Evolutionary conservation across 2,329 filamentous ascomycete species (phyloP).

Genomic region (Epichloe bromicola): DNA sequence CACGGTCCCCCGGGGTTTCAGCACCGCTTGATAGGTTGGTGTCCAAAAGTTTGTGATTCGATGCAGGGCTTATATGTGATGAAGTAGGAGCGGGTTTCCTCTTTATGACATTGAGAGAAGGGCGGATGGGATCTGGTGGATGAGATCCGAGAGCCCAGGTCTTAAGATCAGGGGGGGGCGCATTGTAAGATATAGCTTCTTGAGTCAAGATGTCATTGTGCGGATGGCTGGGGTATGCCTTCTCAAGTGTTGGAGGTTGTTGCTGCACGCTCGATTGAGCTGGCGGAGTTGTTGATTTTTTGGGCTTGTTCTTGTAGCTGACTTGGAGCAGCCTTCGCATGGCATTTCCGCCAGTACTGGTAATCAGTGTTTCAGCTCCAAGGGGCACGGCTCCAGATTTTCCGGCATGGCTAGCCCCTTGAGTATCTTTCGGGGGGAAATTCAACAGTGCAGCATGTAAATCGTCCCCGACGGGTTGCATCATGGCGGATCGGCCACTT

Average conservation of each 20-base stretch:
- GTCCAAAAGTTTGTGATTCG: not conserved
- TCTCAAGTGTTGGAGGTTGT: slow-evolving; percentile 6
- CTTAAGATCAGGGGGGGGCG: slow-evolving; percentile 4
- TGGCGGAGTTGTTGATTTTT: not conserved
- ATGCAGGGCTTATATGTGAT: slow-evolving; percentile 5
- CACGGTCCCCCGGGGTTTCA: slow-evolving; percentile 2
- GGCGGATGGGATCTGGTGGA: slow-evolving; percentile 11
- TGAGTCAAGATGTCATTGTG: slow-evolving; percentile 14
- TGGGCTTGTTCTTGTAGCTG: slow-evolving; percentile 4
- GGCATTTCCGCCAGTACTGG: slow-evolving; percentile 14
- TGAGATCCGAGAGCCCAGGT: slow-evolving; percentile 11
- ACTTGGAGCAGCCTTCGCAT: slow-evolving; percentile 20
- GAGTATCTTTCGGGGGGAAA: slow-evolving; percentile 38
- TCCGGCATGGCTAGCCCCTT: slow-evolving; percentile 18
- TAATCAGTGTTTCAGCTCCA: slow-evolving; percentile 21
- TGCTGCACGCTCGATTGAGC: not conserved
- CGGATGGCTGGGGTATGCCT: slow-evolving; percentile 22
- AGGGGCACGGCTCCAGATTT: slow-evolving; percentile 9
- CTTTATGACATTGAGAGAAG: slow-evolving; percentile 26
- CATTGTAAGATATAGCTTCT: slow-evolving; percentile 8
- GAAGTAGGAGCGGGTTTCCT: slow-evolving; percentile 30
- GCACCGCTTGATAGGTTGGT: slow-evolving; percentile 11
- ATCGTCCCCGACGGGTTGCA: slow-evolving; percentile 52
- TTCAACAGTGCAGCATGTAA: slow-evolving; percentile 40
- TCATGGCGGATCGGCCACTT: slow-evolving; percentile 52